Base-by-base conservation (phyloP, 371 early-diverging fungal genomes). In the Thermomucor indicae-seudaticae region DNA sequence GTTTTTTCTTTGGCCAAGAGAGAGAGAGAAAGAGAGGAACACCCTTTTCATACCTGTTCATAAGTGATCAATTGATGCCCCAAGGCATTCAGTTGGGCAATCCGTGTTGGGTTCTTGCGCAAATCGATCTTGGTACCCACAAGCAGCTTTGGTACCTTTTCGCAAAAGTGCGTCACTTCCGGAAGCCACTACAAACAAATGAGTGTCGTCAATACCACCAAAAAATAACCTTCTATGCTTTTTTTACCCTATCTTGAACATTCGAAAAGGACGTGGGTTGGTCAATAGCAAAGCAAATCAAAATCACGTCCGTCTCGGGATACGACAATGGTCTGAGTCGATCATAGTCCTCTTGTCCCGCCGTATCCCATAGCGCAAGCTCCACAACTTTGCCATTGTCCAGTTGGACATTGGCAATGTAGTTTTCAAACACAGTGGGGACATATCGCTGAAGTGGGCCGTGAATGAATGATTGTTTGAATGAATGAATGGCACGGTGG, bases 311-410 rank as follows among this genome's bases (percentile, higher is more conserved):
- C 12, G 88, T 76, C 55, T 86, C 89, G 27, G 87, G 85, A 55
- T 89, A 90, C 12, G 84, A 82, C 20, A 89, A 66, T 6, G 89
- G 88, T n/a, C 90, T 63, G 51, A 89, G 62, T 47, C 85, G 70
- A 70, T 93, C 93, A 63, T 91, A 93, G 62, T 93, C 93, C 64
- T 95, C 95, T 64, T 95, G 95, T 24, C 91, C 58, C 39, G 95
- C 95, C 57, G 84, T 84, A 70, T 84, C 85, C 84, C 84, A 85
- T 30, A 84, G 56, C 22, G 83, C 81, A 43, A 85, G 63, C 60
- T 85, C 84, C 5, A 85, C 80, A 24, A 66, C 64, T 54, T 64
- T 73, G 43, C 83, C 83, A 41, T 80, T 80, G 29, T 84, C 85
- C 39, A 84, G 59, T 32, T 75, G 70, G 32, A 85, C 81, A 40